Conservation (phyloP, 75 land plant species). For the Sequoia sempervirens region DNA sequence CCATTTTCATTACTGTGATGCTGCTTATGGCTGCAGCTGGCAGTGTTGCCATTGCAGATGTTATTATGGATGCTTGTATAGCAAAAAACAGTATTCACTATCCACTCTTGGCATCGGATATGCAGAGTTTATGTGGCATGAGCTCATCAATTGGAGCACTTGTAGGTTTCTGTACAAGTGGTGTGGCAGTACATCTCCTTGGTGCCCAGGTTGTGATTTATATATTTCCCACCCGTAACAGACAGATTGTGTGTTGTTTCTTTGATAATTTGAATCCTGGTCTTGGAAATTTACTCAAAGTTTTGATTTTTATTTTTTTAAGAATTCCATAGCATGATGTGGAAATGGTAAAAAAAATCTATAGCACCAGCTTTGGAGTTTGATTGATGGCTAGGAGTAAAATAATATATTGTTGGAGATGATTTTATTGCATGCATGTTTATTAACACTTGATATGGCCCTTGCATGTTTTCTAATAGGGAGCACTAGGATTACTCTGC, state of each 20-base stretch:
- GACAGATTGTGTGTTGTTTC: no score
- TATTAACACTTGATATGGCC: neutral
- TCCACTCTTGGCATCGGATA: conserved; percentile 60
- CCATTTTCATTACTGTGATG: conserved; percentile 36
- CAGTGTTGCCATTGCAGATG: conserved; percentile 78
- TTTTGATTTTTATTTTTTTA: neutral
- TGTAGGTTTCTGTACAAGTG: conserved; percentile 67
- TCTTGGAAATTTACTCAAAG: neutral
- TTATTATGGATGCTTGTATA: conserved; percentile 81
- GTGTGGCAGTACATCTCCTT: conserved; percentile 60
- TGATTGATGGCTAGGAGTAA: neutral
- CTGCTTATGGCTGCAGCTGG: conserved; percentile 39
- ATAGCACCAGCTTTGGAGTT: neutral
- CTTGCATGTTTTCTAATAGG: conserved; percentile 27
- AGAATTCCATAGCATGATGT: conserved; percentile 1
- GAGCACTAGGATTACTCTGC: conserved; percentile 57
- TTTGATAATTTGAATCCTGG: neutral
- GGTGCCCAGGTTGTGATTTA: conserved; percentile 59
- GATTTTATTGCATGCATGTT: neutral
- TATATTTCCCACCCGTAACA: neutral
- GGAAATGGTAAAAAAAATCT: neutral
- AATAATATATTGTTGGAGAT: neutral
- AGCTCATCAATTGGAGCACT: conserved; percentile 61
- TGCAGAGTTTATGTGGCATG: conserved; percentile 67
- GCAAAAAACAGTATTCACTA: conserved; percentile 64